Base-by-base conservation (phyloP, 306 rosid genomes). In the Vicia faba region DNA sequence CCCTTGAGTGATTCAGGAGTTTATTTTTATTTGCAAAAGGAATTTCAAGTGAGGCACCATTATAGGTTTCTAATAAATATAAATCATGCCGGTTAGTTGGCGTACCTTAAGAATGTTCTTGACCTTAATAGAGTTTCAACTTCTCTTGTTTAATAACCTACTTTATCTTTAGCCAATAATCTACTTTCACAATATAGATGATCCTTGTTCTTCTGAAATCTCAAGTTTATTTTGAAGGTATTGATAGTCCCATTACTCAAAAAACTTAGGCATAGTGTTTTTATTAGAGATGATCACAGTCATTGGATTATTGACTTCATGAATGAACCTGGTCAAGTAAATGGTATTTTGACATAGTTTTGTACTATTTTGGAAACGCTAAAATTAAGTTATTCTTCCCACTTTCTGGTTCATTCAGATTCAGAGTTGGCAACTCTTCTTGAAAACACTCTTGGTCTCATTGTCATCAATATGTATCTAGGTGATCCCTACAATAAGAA, bases 171-270 rank as follows among this genome's bases (percentile, higher is more conserved):
- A 50, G 43, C 33, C 36, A 35, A 35, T 20, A 14, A 43, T 6
- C 5, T 23, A 10, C 55, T 62, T 50, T 23, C 33, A 61, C 39
- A 36, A 26, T 44, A 28, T 41, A 59, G 60, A 43, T 20, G 46
- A 15, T 55, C 28, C 8, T 44, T 11, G 56, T 41, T 39, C 41
- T 57, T 31, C 18, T 16, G 38, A 62, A 55, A 38, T 38, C 14
- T n/a, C 49, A 18, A 18, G 59, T 35, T 48, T 69, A 39, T 48
- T 38, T 64, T 55, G 49, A 63, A 29, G 43, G 48, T 45, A 35
- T 63, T 3, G 38, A 38, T 18, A 20, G n/a, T 39, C 18, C 28
- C 7, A 53, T 57, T 11, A 35, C 64, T 70, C 4, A 7, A 18
- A 59, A 48, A 64, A 58, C 25, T 11, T 38, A 16, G 14, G 73